These are phyloP conservation scores for Penicillium sp. DNA, from an alignment of 2,329 filamentous ascomycete species.

Conservation along the genomic window DNA sequence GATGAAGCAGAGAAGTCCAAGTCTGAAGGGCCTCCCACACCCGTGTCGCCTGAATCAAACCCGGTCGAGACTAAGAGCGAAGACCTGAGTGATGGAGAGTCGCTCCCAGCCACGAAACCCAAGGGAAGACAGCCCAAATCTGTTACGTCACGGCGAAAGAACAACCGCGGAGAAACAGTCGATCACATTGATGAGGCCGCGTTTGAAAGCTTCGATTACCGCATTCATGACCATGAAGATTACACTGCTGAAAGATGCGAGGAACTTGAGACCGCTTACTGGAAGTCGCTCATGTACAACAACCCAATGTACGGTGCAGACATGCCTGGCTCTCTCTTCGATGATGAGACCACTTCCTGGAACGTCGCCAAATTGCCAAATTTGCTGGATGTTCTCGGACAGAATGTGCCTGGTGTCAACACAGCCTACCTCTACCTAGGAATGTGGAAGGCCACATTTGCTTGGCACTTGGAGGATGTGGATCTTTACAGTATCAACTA, in stretches of 20 bases:
- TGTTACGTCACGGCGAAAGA: slow-evolving; percentile 82
- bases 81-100: slow-evolving; percentile 46
- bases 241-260: slow-evolving; percentile 90
- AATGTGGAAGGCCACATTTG: slow-evolving; percentile 99
- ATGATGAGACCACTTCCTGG: slow-evolving; percentile 80
- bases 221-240: slow-evolving; percentile 77
- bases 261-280: slow-evolving; percentile 91
- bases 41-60: slow-evolving; percentile 56
- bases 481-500: slow-evolving; percentile 99
- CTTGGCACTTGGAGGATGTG: slow-evolving; percentile 98
- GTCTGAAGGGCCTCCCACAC: slow-evolving; percentile 53
- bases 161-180: slow-evolving; percentile 74
- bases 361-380: slow-evolving; percentile 95
- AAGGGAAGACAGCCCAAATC: slow-evolving; percentile 65
- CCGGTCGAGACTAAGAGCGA: slow-evolving; percentile 58
- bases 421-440: slow-evolving; percentile 96
- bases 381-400: slow-evolving; percentile 86
- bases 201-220: slow-evolving; percentile 89
- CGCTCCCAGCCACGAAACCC: slow-evolving; percentile 42
- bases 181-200: slow-evolving; percentile 84
- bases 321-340: slow-evolving; percentile 91
- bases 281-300: slow-evolving; percentile 95
- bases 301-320: slow-evolving; percentile 94
- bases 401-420: slow-evolving; percentile 95
- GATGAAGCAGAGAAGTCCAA: slow-evolving; percentile 42